Evolutionary conservation across 2,329 filamentous ascomycete genomes (phyloP).

Genomic region (Aspergillus nomiae): DNA sequence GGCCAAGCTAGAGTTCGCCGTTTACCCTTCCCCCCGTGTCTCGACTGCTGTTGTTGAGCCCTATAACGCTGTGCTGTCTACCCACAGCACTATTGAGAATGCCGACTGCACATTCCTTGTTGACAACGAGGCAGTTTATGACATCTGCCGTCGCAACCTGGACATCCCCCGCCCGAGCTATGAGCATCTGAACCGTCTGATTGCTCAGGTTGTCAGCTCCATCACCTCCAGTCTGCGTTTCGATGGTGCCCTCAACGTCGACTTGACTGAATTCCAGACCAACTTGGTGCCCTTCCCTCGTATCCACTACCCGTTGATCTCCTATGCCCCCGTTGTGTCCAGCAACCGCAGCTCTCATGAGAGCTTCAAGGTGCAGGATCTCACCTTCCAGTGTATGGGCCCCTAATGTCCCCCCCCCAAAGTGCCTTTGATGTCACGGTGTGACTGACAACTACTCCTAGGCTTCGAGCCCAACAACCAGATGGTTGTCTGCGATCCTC

Average conservation of each 20-base stretch:
- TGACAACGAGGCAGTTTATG: constrained; percentile 69
- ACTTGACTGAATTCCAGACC: constrained; percentile 70
- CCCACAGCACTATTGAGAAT: constrained; percentile 67
- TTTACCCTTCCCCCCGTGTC: constrained; percentile 66
- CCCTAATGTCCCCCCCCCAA: not conserved
- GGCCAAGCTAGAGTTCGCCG: constrained; percentile 67
- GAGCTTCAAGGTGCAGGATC: constrained; percentile 81
- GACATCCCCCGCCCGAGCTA: constrained; percentile 66
- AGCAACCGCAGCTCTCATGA: constrained; percentile 78
- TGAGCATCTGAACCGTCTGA: constrained; percentile 66
- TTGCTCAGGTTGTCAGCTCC: constrained; percentile 68
- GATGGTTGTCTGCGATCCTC: constrained; percentile 69
- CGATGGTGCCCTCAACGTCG: constrained; percentile 67
- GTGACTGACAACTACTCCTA: constrained; percentile 25
- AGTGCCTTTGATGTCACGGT: not conserved
- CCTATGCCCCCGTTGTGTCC: constrained; percentile 65
- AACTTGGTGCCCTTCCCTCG: constrained; percentile 69
- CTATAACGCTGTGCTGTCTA: constrained; percentile 62
- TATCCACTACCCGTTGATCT: constrained; percentile 68
- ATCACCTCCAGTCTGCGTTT: constrained; percentile 68
- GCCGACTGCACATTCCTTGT: constrained; percentile 70
- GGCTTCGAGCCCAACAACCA: constrained; percentile 70
- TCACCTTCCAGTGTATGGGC: constrained; percentile 63
- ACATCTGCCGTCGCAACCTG: constrained; percentile 66
- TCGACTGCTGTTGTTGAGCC: constrained; percentile 69